Evolutionary conservation across 1,139 yeast species (phyloP).

Genomic region (Scheffersomyces illinoinensis): DNA sequence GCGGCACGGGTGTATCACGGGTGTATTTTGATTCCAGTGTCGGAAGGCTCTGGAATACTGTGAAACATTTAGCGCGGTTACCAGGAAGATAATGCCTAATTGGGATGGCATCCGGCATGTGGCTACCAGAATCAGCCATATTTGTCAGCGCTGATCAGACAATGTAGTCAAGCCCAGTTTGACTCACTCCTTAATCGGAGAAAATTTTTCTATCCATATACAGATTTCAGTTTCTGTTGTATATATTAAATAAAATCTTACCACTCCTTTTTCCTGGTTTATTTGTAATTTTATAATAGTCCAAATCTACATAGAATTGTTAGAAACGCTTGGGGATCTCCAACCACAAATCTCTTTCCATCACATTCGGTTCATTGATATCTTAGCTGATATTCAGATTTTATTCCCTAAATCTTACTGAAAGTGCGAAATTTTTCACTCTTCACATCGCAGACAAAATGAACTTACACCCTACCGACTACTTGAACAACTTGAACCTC

Average conservation of each 20-base stretch:
- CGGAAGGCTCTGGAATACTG: background rate
- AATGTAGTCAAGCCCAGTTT: background rate
- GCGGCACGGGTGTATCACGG: background rate
- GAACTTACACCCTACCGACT: conserved; percentile 48
- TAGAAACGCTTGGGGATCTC: background rate
- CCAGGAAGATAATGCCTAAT: background rate
- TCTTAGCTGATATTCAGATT: background rate
- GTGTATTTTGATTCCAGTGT: background rate
- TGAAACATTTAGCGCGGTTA: background rate
- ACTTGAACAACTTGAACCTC: conserved; percentile 41
- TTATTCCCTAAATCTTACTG: background rate
- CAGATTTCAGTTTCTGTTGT: background rate
- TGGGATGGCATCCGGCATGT: background rate
- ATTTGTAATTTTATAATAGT: background rate
- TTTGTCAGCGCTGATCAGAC: background rate
- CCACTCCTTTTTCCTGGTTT: background rate
- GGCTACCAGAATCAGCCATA: background rate
- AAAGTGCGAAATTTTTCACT: background rate
- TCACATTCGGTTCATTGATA: background rate
- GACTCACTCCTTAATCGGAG: background rate
- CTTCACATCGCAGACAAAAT: conserved; percentile 14
- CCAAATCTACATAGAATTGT: background rate
- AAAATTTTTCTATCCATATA: background rate
- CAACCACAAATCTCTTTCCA: background rate
- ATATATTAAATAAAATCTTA: too few relatives aligned